Percentiles rank a stretch among this genome's conserved stretches.
Conservation (phyloP, 345 rosid species). For the Moricandia arvensis region DNA sequence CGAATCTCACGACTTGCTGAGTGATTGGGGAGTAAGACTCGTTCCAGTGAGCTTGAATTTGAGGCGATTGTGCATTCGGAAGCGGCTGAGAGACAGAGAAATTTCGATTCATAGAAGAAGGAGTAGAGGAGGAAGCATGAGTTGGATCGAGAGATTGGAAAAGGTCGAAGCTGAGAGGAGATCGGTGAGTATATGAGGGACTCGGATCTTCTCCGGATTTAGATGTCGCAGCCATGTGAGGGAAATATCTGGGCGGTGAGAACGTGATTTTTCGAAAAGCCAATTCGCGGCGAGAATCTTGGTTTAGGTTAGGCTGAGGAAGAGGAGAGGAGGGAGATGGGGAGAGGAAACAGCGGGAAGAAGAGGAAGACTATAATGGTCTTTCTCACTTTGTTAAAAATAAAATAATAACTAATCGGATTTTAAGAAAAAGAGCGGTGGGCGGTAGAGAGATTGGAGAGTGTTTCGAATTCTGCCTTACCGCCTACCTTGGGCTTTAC, state of each 20-base stretch:
- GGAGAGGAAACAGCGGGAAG: neutral
- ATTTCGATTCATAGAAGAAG: constrained; percentile 11
- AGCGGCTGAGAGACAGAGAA: constrained; percentile 18
- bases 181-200: constrained; percentile 26
- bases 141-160: constrained; percentile 37
- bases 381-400: neutral
- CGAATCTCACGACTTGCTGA: constrained; percentile 38
- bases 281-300: neutral
- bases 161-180: constrained; percentile 45
- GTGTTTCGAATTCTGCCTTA: neutral
- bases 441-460: neutral
- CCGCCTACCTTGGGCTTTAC: neutral
- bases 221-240: constrained; percentile 41
- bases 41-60: neutral
- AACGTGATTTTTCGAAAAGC: neutral
- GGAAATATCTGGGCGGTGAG: neutral
- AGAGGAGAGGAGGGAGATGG: constrained; percentile 14
- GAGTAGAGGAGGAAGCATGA: constrained; percentile 1
- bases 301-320: constrained; percentile 9
- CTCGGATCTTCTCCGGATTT: constrained; percentile 48
- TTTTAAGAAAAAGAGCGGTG: neutral
- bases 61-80: constrained; percentile 28
- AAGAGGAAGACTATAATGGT: neutral
- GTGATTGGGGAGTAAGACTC: constrained; percentile 41
- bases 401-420: neutral